These are phyloP conservation scores for Endothia cerciana DNA, from an alignment of 2,329 filamentous ascomycete genomes.

Conservation along the genomic window DNA sequence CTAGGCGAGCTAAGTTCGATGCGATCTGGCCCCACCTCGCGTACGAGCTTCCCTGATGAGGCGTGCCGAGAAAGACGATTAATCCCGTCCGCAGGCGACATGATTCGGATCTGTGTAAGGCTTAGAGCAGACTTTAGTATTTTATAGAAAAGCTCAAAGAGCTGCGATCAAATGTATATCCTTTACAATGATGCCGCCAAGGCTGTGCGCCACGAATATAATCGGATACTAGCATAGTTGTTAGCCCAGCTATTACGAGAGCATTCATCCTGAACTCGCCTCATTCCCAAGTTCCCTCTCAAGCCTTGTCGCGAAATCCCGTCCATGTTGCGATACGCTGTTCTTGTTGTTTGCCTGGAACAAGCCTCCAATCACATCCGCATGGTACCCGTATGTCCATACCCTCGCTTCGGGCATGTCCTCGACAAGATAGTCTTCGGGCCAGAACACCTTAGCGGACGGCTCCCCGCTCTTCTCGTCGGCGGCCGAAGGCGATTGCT, in stretches of 20 bases:
- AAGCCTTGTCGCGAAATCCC: conserved; percentile 36
- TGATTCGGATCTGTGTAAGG: not conserved
- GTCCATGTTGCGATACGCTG: conserved; percentile 42
- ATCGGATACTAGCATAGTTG: not conserved
- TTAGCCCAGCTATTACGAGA: not conserved
- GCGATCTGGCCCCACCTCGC: not conserved
- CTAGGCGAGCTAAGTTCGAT: not conserved
- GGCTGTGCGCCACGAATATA: conserved; percentile 1
- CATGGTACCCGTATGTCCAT: conserved; percentile 48
- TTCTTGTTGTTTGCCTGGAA: conserved; percentile 44
- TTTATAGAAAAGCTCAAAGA: not conserved
- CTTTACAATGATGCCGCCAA: conserved; percentile 1
- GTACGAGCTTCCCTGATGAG: not conserved
- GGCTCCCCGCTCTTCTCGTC: not conserved
- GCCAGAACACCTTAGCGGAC: conserved; percentile 39
- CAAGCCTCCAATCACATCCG: conserved; percentile 40
- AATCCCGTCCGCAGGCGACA: not conserved
- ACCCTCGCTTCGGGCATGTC: conserved; percentile 42
- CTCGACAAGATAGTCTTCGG: conserved; percentile 40
- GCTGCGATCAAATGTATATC: not conserved
- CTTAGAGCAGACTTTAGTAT: not conserved
- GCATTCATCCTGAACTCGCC: conserved; percentile 30
- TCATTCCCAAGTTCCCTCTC: conserved; percentile 39
- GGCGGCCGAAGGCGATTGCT: not conserved
- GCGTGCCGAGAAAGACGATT: not conserved